Base-by-base conservation (phyloP, 345 rosid genomes). In the Gossypium turneri region DNA sequence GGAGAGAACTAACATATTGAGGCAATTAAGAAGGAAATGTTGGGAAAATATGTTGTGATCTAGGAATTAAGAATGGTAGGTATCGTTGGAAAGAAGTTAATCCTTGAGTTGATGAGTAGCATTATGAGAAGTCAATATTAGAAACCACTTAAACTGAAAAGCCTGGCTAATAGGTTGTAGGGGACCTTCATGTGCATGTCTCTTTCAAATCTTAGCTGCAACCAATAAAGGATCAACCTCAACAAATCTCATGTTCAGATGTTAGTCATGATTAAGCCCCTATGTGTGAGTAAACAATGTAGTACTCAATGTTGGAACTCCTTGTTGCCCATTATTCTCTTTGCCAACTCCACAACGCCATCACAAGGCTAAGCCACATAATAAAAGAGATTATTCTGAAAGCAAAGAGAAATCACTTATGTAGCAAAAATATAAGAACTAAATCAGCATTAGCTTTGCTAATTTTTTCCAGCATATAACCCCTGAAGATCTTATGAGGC, bases 141-240 rank as follows among this genome's bases (percentile, higher is more conserved):
- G 71, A 45, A 24, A 67, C 19, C 55, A 67, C n/a, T 47, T 47
- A 67, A 19, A 67, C 38, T 13, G 34, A 45, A 67, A 45, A 67
- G 50, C 55, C 34, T 45, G 47, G 71, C 34, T 67, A 7, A 67
- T 12, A 25, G 71, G 17, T 45, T 45, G 29, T 67, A 6, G 19
- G 7, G 53, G 38, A 34, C 19, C n/a, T 65, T 65, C 70, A 65
- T 44, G 25, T 20, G 9, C 50, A 12, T 67, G 71, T 67, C 71
- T 45, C 53, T 66, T 65, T 19, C 22, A 66, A 13, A 45, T 44
- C 34, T 45, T 34, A 67, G 0, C 45, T 67, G 38, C 71, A 67
- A 20, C 52, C 52, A 65, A 19, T 8, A 29, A 43, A 43, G 29
- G 24, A 13, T 19, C 27, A n/a, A 22, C 71, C 38, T 45, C 34